phyloP scores from a whole-genome alignment of 148 eudicot species.

The Diospyros kaki region DNA sequence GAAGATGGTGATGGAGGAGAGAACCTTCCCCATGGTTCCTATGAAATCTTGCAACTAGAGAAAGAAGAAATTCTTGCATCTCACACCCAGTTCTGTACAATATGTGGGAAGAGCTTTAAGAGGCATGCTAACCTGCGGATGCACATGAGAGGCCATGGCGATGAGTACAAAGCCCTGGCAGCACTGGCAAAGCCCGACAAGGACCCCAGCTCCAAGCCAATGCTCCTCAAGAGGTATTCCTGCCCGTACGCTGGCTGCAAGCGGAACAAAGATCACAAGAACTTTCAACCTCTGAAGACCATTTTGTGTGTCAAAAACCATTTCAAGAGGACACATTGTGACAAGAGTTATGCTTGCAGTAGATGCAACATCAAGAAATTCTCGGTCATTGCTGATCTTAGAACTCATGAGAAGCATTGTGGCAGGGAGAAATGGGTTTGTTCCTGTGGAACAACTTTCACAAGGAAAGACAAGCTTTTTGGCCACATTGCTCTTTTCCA shows the following conservation, averaged over 20 bases:
- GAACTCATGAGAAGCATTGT: slow-evolving; percentile 97
- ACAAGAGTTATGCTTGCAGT: slow-evolving; percentile 84
- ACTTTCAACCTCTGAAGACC: slow-evolving; percentile 87
- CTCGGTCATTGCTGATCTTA: slow-evolving; percentile 92
- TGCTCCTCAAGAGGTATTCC: slow-evolving; percentile 77
- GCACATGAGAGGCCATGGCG: slow-evolving; percentile 99
- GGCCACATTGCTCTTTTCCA: slow-evolving; percentile 92
- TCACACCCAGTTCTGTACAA: slow-evolving; percentile 91
- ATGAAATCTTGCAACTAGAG: slow-evolving; percentile 84
- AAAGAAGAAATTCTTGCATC: slow-evolving; percentile 95
- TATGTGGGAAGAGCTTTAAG: slow-evolving; percentile 94
- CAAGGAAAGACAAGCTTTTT: slow-evolving; percentile 93
- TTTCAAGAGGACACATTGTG: slow-evolving; percentile 93
- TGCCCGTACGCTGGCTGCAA: slow-evolving; percentile 89
- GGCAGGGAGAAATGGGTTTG: slow-evolving; percentile 96
- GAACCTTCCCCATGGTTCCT: slow-evolving; percentile 86
- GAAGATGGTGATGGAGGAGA: slow-evolving; percentile 90
- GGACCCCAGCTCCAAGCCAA: slow-evolving; percentile 58
- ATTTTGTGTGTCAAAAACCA: slow-evolving; percentile 93
- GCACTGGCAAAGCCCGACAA: slow-evolving; percentile 90
- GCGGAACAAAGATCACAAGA: slow-evolving; percentile 88
- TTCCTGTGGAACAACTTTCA: slow-evolving; percentile 95
- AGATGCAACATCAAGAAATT: slow-evolving; percentile 87
- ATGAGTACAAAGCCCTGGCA: slow-evolving; percentile 84
- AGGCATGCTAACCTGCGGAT: slow-evolving; percentile 90